These are phyloP conservation scores for Mortierella sp. DNA, from an alignment of 371 early-diverging fungal genomes.

Conservation along the genomic window DNA sequence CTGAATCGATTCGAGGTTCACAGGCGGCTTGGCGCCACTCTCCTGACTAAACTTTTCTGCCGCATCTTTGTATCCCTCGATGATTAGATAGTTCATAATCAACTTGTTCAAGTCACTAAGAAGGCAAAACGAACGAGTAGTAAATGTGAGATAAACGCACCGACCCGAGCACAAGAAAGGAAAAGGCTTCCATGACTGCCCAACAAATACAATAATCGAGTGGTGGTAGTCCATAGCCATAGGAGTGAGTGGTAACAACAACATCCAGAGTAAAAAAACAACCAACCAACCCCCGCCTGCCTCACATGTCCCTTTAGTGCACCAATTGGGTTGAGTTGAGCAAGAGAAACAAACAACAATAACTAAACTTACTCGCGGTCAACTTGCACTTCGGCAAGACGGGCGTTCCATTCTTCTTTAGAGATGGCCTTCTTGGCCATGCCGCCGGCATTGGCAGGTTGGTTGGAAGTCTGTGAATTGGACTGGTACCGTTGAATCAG, in stretches of 20 bases:
- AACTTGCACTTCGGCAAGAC: constrained; percentile 71
- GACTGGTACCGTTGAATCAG: constrained; percentile 33
- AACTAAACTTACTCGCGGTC: constrained; percentile 72
- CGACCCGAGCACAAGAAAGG: not conserved
- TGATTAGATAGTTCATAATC: constrained; percentile 97
- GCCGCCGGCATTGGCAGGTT: constrained; percentile 24
- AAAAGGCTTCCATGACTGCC: not conserved
- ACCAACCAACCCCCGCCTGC: not conserved
- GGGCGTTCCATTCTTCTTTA: constrained; percentile 75
- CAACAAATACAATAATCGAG: not conserved
- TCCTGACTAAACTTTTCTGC: constrained; percentile 95
- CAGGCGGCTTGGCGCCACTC: constrained; percentile 81
- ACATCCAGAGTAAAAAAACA: not conserved
- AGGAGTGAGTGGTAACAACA: not conserved
- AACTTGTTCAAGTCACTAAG: constrained; percentile 91
- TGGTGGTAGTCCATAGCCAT: not conserved
- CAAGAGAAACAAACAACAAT: not conserved
- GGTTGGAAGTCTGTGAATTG: constrained; percentile 44
- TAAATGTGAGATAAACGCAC: constrained; percentile 1
- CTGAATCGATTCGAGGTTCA: constrained; percentile 92
- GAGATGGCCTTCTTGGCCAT: constrained; percentile 64
- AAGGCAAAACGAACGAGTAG: not conserved
- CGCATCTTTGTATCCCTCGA: constrained; percentile 98
- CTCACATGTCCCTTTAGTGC: constrained; percentile 6
- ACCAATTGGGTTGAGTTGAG: not conserved